Evolutionary conservation across 768 basidiomycete genomes (phyloP).

Genomic region (Dendrothele bispora): DNA sequence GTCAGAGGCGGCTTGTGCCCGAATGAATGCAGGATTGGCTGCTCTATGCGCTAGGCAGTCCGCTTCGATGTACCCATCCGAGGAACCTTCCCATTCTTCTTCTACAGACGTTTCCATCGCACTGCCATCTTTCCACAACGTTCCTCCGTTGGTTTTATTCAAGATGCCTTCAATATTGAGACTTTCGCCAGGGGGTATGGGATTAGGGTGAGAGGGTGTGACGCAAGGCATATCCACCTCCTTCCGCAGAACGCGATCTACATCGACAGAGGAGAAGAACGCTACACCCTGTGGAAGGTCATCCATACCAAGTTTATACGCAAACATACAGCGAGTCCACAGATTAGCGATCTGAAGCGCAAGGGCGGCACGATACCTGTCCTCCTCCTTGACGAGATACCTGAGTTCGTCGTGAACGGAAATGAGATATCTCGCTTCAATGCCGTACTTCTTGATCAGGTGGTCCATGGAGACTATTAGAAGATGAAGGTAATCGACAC

Average conservation of each 20-base stretch:
- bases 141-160: constrained; percentile 66
- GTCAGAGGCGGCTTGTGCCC: constrained; percentile 75
- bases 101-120: constrained; percentile 43
- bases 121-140: constrained; percentile 58
- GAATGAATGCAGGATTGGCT: constrained; percentile 60
- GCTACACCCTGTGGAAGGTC: constrained; percentile 94
- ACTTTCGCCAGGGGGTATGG: constrained; percentile 87
- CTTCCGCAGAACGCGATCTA: constrained; percentile 89
- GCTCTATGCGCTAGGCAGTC: constrained; percentile 71
- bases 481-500: constrained; percentile 96
- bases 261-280: constrained; percentile 95
- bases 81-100: constrained; percentile 25
- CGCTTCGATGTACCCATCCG: constrained; percentile 53
- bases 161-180: constrained; percentile 70
- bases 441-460: constrained; percentile 76
- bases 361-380: constrained; percentile 86
- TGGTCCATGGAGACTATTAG: constrained; percentile 95
- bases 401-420: constrained; percentile 98
- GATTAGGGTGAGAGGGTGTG: constrained; percentile 85
- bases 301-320: constrained; percentile 92
- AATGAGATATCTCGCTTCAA: constrained; percentile 89
- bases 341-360: constrained; percentile 94
- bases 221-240: constrained; percentile 96
- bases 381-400: constrained; percentile 87
- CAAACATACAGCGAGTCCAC: constrained; percentile 92